Conservation (phyloP, 805 yeast species). For the Yarrowia sp. region DNA sequence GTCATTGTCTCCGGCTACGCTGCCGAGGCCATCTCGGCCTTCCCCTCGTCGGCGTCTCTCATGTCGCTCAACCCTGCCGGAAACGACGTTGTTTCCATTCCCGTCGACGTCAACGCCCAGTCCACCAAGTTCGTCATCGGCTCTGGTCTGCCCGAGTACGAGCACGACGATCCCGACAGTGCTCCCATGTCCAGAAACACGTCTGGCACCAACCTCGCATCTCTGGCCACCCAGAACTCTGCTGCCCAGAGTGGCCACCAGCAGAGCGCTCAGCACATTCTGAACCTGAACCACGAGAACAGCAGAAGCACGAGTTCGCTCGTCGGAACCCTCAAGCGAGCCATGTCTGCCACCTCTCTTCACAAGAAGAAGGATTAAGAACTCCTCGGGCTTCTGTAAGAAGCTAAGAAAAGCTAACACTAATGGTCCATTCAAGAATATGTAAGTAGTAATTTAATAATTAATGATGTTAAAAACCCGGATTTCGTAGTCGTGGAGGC, state of each 20-base stretch:
- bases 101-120: slow-evolving; percentile 21
- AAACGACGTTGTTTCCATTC: slow-evolving; percentile 6
- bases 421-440: slow-evolving; percentile 8
- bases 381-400: slow-evolving; percentile 3
- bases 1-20: slow-evolving; percentile 24
- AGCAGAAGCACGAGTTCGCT: slow-evolving; percentile 23
- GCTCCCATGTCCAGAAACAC: slow-evolving; percentile 25
- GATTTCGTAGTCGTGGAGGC: no score
- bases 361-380: not conserved
- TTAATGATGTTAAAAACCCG: not conserved
- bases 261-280: slow-evolving; percentile 11
- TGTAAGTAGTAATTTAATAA: slow-evolving; percentile 7
- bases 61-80: not conserved
- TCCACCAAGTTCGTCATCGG: slow-evolving; percentile 24
- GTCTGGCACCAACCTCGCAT: slow-evolving; percentile 17
- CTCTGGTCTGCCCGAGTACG: slow-evolving; percentile 23
- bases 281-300: slow-evolving; percentile 22
- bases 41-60: slow-evolving; percentile 20
- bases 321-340: slow-evolving; percentile 18
- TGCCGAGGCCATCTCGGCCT: slow-evolving; percentile 17
- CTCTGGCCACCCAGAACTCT: slow-evolving; percentile 16
- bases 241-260: slow-evolving; percentile 5
- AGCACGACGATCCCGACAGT: slow-evolving; percentile 18
- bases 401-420: slow-evolving; percentile 25
- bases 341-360: slow-evolving; percentile 15